Conservation (phyloP, 805 yeast genomes). For the Yarrowia sp. region DNA sequence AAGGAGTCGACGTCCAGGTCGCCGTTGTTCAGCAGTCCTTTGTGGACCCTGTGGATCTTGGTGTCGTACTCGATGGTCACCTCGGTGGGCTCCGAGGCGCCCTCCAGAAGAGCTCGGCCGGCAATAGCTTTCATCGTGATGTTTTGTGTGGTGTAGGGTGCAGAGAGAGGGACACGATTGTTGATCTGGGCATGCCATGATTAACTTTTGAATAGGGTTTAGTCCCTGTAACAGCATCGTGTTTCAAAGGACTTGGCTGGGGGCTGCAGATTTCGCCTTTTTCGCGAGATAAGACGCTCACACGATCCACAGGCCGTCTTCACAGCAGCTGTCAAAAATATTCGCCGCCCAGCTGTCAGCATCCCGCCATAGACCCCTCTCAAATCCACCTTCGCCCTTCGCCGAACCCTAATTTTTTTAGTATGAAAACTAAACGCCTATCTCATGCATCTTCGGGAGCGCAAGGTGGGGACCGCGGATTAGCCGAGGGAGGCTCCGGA, state of each 20-base stretch:
- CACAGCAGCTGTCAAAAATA: too few species aligned
- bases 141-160: background rate
- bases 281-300: too few species aligned
- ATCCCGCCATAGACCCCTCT: background rate
- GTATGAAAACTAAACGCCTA: conserved; percentile 1
- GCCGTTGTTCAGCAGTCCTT: background rate
- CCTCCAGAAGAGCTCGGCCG: conserved; percentile 17
- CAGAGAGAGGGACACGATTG: background rate
- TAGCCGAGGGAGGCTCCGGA: background rate
- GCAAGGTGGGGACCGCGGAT: background rate
- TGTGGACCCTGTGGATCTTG: background rate
- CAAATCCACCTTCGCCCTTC: background rate
- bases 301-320: too few species aligned
- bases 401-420: background rate
- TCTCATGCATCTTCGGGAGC: background rate
- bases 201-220: background rate
- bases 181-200: background rate
- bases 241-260: background rate
- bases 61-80: conserved; percentile 18
- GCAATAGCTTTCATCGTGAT: conserved; percentile 17
- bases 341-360: too few species aligned
- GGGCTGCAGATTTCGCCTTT: too few species aligned
- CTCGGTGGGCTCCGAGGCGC: conserved; percentile 6
- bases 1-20: conserved; percentile 14
- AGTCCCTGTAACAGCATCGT: background rate